A percentile compares a stretch with the other conserved stretches of the same genome.
These are phyloP conservation scores for Cadophora sp. DNA, from an alignment of 2,329 filamentous ascomycete species.

Conservation along the genomic window DNA sequence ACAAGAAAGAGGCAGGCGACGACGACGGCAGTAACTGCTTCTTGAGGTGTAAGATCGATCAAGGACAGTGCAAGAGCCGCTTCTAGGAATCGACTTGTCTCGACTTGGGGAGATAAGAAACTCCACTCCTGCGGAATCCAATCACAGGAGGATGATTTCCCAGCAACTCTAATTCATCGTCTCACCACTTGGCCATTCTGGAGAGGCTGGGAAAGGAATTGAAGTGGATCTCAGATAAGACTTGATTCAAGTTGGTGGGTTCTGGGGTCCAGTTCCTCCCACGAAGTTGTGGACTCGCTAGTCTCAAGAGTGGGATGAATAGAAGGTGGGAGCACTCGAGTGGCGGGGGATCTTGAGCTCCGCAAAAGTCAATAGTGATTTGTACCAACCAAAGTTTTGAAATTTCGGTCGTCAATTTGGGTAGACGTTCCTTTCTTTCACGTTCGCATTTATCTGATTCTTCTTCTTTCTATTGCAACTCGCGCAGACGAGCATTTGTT, in stretches of 20 bases:
- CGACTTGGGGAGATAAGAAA: background rate
- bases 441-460: too few species aligned
- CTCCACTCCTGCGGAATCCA: background rate
- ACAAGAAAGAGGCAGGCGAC: constrained; percentile 19
- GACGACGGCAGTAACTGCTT: constrained; percentile 15
- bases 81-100: background rate
- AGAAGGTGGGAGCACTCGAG: background rate
- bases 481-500: too few species aligned
- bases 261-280: background rate
- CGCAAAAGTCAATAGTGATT: too few species aligned
- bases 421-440: too few species aligned
- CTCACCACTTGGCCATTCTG: background rate
- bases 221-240: constrained; percentile 11
- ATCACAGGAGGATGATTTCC: background rate
- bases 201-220: background rate
- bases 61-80: background rate
- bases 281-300: background rate
- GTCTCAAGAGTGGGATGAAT: constrained; percentile 15
- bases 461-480: too few species aligned
- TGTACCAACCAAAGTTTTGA: too few species aligned
- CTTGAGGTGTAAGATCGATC: constrained; percentile 3
- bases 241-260: background rate
- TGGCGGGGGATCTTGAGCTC: background rate
- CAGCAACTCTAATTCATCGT: constrained; percentile 10
- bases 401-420: too few species aligned